Evolutionary conservation across 495 filamentous ascomycete species (phyloP).

Genomic region (Aspergillus leporis): DNA sequence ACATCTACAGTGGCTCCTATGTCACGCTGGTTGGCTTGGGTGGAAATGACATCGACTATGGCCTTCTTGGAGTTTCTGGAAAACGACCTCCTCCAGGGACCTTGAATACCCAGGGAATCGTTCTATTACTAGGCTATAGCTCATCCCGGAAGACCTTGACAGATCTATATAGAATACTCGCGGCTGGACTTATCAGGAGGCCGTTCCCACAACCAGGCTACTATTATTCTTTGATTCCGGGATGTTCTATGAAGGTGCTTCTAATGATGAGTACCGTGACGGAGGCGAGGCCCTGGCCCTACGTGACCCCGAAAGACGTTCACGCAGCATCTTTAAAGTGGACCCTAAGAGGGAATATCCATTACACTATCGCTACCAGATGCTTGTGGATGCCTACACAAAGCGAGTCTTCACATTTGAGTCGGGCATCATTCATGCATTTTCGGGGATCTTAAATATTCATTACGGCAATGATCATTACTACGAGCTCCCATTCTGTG

Average conservation of each 20-base stretch:
- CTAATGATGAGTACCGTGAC: background rate
- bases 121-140: background rate
- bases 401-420: background rate
- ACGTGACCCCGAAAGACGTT: too few species aligned
- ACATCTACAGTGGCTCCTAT: background rate
- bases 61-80: background rate
- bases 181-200: background rate
- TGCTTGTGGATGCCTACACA: background rate
- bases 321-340: too few species aligned
- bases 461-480: background rate
- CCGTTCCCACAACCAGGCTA: background rate
- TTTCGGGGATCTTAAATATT: background rate
- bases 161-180: background rate
- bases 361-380: too few species aligned
- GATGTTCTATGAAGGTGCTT: background rate
- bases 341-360: too few species aligned
- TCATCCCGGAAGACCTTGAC: background rate
- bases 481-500: background rate
- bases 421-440: background rate
- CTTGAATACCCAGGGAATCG: background rate
- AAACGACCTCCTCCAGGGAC: background rate
- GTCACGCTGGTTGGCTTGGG: background rate
- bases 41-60: background rate
- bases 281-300: background rate
- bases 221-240: background rate